Evolutionary conservation across 2,329 filamentous ascomycete species (phyloP), one percentile per base, ranked within the genome.

Genomic region (Calonectria montana): DNA sequence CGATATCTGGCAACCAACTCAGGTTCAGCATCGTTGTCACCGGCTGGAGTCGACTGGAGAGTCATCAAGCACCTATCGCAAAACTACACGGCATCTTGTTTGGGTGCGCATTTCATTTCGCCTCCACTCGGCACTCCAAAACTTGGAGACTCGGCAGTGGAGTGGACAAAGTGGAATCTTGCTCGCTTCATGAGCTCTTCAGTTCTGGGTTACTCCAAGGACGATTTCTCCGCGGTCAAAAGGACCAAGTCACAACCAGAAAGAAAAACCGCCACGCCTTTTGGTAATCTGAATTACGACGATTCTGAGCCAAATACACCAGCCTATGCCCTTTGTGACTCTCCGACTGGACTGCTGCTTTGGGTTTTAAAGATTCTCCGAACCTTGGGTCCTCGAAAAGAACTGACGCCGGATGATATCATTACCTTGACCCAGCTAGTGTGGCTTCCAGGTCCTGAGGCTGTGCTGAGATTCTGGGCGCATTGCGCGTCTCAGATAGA

Each of bases 381-480:
- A 18, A 80, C 83, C 1, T 78, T 85, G 4, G 84, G 82, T 3
- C 83, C 85, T 0, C 79, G 82, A 69, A 81, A 84, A 67, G 82
- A 83, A 18, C 84, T 90, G 63, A 84, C 85, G 2, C 82, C 84
- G 4, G 83, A 85, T 16, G 89, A 93, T 67, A 84, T 93, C 27
- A 85, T 94, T 70, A 90, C 89, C 21, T 84, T 92, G 76, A 88
- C 90, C 1, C 88, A 90, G 79, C 82, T 93, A 31, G 88, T 91
- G 25, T 94, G 92, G 92, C 81, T 94, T 1, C 91, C 92, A 0
- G 92, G 91, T 0, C 91, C 91, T 0, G 91, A 93, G 77, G 87
- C 87, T 2, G 87, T 87, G 3, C 81, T 92, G 75, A 84, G 91
- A 29, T 92, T 88, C 68, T 90, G 87, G 88, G 84, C 88, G 8